These are phyloP conservation scores for Metschnikowia noctiluminum DNA, from an alignment of 805 yeast genomes.

Conservation along the genomic window DNA sequence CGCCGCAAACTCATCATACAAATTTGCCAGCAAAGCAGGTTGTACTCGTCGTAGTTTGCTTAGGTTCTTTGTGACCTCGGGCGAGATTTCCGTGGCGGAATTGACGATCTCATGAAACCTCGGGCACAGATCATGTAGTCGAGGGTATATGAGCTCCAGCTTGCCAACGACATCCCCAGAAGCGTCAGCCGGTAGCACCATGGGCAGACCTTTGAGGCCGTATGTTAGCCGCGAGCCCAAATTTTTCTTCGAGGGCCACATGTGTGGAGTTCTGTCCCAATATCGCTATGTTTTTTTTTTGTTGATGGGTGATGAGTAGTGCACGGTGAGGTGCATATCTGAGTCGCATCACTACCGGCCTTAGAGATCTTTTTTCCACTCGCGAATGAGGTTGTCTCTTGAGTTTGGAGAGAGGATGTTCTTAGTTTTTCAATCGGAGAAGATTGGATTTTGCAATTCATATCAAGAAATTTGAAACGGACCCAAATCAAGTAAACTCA, in stretches of 20 bases:
- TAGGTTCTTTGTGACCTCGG: neutral
- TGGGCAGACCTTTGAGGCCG: slow-evolving; percentile 16
- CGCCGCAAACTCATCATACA: slow-evolving; percentile 2
- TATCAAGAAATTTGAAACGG: too few relatives aligned
- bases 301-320: slow-evolving; percentile 28
- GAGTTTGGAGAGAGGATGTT: too few relatives aligned
- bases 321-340: slow-evolving; percentile 1
- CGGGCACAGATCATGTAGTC: slow-evolving; percentile 11
- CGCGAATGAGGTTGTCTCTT: neutral
- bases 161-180: neutral
- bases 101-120: slow-evolving; percentile 11
- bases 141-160: slow-evolving; percentile 10
- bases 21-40: neutral
- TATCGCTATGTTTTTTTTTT: slow-evolving; percentile 47
- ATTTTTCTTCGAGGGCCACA: slow-evolving; percentile 17
- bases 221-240: slow-evolving; percentile 19
- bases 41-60: slow-evolving; percentile 1
- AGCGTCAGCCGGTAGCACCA: slow-evolving; percentile 1
- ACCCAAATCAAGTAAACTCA: too few relatives aligned
- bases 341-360: neutral
- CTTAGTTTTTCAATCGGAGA: too few relatives aligned
- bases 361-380: neutral
- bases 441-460: too few relatives aligned
- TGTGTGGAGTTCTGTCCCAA: slow-evolving; percentile 2
- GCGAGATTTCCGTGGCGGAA: slow-evolving; percentile 8